Evolutionary conservation across 2,329 filamentous ascomycete species (phyloP).

Genomic region (Pseudomassariella vexata): DNA sequence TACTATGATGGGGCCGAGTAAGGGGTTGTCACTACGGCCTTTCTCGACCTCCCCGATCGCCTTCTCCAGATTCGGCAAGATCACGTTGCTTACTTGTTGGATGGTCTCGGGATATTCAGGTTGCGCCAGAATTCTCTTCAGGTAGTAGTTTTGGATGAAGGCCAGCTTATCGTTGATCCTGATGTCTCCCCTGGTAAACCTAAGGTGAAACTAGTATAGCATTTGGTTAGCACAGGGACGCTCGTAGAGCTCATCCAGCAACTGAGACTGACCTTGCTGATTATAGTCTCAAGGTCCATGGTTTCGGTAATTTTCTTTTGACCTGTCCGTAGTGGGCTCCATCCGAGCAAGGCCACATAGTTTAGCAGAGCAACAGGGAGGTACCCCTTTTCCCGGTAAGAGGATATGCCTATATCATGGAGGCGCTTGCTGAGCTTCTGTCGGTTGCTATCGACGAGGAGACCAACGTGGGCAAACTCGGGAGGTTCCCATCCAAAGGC

Average conservation of each 20-base stretch:
- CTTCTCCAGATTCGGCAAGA: no score
- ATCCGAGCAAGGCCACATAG: conserved; percentile 80
- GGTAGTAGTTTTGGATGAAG: conserved; percentile 57
- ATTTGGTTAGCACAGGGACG: conserved; percentile 10
- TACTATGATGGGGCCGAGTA: conserved; percentile 10
- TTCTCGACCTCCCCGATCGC: conserved; percentile 2
- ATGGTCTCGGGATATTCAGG: no score
- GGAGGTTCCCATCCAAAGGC: conserved; percentile 72
- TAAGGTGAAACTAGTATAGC: conserved; percentile 67
- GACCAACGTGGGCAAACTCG: conserved; percentile 72
- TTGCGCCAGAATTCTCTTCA: no score
- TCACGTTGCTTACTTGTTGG: no score
- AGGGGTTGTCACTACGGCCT: no score
- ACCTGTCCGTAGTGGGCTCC: conserved; percentile 54
- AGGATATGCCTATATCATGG: conserved; percentile 42
- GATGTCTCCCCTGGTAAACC: conserved; percentile 87
- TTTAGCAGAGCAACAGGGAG: conserved; percentile 57
- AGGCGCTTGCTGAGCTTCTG: conserved; percentile 87
- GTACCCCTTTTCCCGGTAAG: conserved; percentile 40
- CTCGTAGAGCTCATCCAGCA: no score
- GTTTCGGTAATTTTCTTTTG: conserved; percentile 53
- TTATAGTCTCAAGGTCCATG: conserved; percentile 64
- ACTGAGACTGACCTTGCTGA: conserved; percentile 55
- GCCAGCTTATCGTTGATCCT: conserved; percentile 77
- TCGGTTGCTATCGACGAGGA: conserved; percentile 62